These are phyloP conservation scores for Wickerhamomyces queroliae DNA, from an alignment of 805 yeast species.

Conservation along the genomic window DNA sequence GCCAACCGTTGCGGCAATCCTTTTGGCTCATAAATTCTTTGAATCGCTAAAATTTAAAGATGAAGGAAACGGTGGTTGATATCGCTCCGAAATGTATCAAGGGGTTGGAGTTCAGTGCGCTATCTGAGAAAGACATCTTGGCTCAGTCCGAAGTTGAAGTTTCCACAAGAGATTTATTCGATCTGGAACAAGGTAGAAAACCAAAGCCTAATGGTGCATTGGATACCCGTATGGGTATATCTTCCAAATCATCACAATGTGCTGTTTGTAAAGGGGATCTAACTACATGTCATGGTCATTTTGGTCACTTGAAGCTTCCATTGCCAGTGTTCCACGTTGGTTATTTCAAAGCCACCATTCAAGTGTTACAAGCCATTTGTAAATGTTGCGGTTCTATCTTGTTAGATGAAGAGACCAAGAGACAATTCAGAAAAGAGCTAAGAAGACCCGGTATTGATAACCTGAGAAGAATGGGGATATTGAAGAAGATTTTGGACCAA, in stretches of 20 bases:
- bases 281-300: conserved; percentile 97
- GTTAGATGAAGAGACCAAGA: conserved; percentile 64
- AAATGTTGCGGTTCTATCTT: conserved; percentile 79
- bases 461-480: conserved; percentile 81
- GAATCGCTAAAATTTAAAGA: conserved; percentile 6
- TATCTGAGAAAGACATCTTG: conserved; percentile 85
- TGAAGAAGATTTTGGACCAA: conserved; percentile 82
- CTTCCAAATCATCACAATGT: conserved; percentile 82
- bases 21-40: conserved; percentile 20
- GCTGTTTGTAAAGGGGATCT: conserved; percentile 86
- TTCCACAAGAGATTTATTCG: conserved; percentile 85
- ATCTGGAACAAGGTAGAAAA: conserved; percentile 81
- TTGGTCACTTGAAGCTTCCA: conserved; percentile 90
- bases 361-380: conserved; percentile 85
- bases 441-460: conserved; percentile 88
- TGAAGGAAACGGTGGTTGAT: conserved; percentile 47
- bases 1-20: conserved; percentile 25
- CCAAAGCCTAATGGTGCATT: conserved; percentile 84
- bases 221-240: conserved; percentile 91
- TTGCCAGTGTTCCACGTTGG: conserved; percentile 98
- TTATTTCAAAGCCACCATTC: conserved; percentile 86
- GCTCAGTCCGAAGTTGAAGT: conserved; percentile 95
- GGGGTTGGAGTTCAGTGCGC: conserved; percentile 88
- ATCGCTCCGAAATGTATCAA: conserved; percentile 85
- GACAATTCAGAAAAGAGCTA: conserved; percentile 68